A percentile compares a stretch with the other conserved stretches of the same genome.
Evolutionary conservation across 2,329 filamentous ascomycete species (phyloP).

Genomic region (Ophiostoma piceae): DNA sequence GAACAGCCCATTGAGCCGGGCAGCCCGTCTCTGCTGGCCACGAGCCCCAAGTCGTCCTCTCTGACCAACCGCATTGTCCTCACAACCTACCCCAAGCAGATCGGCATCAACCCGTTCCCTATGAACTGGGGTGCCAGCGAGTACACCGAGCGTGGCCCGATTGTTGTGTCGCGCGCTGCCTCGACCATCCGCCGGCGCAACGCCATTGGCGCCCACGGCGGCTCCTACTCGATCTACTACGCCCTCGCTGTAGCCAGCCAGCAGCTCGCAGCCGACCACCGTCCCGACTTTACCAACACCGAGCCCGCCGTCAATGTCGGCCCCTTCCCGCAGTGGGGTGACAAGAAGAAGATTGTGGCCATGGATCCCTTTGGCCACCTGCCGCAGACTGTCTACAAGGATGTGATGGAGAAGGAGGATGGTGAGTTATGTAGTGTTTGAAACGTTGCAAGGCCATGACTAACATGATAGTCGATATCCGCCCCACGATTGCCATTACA

Average conservation of each 20-base stretch:
- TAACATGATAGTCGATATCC: constrained; percentile 60
- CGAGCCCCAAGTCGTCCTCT: constrained; percentile 38
- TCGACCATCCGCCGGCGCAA: constrained; percentile 76
- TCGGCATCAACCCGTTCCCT: constrained; percentile 83
- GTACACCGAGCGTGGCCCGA: constrained; percentile 70
- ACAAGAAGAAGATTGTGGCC: constrained; percentile 89
- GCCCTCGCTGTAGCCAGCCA: constrained; percentile 88
- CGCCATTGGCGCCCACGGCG: constrained; percentile 53
- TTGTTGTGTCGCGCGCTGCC: constrained; percentile 73
- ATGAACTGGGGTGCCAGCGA: constrained; percentile 83
- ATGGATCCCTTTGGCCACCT: constrained; percentile 95
- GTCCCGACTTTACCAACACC: constrained; percentile 65
- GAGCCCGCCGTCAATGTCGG: constrained; percentile 88
- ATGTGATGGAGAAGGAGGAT: constrained; percentile 70
- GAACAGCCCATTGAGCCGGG: constrained; percentile 26
- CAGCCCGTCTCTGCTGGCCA: constrained; percentile 26
- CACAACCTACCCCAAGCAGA: constrained; percentile 86
- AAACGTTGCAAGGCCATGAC: neutral
- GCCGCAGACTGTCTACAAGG: constrained; percentile 74
- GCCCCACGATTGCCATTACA: constrained; percentile 86
- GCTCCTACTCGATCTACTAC: constrained; percentile 94
- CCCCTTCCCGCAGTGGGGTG: constrained; percentile 82
- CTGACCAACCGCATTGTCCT: constrained; percentile 53
- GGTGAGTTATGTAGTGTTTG: constrained; percentile 36
- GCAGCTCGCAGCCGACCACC: constrained; percentile 77